phyloP scores from a whole-genome alignment of 208 protist genomes.

The Leishmania aethiopica region DNA sequence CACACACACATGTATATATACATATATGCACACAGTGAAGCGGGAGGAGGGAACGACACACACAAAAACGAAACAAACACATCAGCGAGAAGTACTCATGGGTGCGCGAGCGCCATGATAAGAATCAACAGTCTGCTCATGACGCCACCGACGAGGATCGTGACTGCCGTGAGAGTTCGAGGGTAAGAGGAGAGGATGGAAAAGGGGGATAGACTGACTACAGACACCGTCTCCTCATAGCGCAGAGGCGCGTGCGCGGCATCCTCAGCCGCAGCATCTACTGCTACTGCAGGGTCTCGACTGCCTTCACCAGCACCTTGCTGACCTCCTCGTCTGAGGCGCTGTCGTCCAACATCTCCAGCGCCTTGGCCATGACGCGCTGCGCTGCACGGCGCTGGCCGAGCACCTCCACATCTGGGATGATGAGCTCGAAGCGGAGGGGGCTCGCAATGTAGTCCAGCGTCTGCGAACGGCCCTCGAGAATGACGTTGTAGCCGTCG shows the following conservation, averaged over 20 bases:
- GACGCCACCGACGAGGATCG: neutral
- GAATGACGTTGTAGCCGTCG: constrained; percentile 88
- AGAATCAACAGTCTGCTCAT: neutral
- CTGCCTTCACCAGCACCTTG: constrained; percentile 27
- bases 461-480: constrained; percentile 90
- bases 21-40: neutral
- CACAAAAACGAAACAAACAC: neutral
- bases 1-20: neutral
- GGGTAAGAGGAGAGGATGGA: neutral
- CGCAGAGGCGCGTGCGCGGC: neutral
- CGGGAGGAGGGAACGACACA: neutral
- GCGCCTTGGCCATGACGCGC: constrained; percentile 83
- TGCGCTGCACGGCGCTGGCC: constrained; percentile 89
- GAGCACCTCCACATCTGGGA: constrained; percentile 69
- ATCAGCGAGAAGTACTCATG: neutral
- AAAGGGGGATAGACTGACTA: neutral
- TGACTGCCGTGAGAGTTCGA: neutral
- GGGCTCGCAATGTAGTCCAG: constrained; percentile 86
- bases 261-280: neutral
- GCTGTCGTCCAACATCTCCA: constrained; percentile 42
- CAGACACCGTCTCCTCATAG: neutral
- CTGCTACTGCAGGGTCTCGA: constrained; percentile 28
- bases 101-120: neutral
- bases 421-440: constrained; percentile 89
- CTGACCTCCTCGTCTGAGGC: constrained; percentile 25